Evolutionary conservation across 148 eudicot genomes (phyloP).

Genomic region (Diospyros lotus): DNA sequence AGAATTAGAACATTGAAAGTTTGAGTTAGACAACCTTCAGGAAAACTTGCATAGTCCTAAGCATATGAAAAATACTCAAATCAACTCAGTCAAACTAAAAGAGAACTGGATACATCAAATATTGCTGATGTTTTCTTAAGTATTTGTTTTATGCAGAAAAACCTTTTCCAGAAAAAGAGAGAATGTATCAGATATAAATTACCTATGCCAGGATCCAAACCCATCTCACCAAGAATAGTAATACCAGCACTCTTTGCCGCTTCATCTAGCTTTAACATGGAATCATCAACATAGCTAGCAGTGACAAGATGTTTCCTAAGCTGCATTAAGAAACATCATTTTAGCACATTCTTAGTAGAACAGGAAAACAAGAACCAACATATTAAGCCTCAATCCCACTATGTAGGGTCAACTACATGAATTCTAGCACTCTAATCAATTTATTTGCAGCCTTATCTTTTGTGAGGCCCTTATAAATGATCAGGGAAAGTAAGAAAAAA

Average conservation of each 20-base stretch:
- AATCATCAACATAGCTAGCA: constrained; percentile 87
- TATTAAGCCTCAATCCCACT: no score
- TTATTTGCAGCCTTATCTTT: no score
- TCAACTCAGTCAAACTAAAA: background rate
- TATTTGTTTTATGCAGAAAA: background rate
- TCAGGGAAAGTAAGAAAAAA: background rate
- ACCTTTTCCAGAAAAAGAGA: background rate
- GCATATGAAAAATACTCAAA: background rate
- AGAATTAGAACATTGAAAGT: background rate
- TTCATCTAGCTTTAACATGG: constrained; percentile 71
- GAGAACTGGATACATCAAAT: background rate
- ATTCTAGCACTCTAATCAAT: no score
- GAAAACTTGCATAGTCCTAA: background rate
- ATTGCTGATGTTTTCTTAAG: background rate
- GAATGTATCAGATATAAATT: constrained; percentile 12
- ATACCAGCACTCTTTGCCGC: constrained; percentile 70
- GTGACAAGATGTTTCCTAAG: constrained; percentile 82
- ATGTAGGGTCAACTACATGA: no score
- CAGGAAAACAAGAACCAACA: background rate
- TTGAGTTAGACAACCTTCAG: background rate
- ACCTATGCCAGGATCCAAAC: constrained; percentile 99
- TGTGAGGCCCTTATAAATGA: no score
- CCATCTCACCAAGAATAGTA: constrained; percentile 96
- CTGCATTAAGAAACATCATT: constrained; percentile 45
- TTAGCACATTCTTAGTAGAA: constrained; percentile 2